These are phyloP conservation scores for Helotiales sp. DNA, from an alignment of 2,329 filamentous ascomycete species.

Conservation along the genomic window DNA sequence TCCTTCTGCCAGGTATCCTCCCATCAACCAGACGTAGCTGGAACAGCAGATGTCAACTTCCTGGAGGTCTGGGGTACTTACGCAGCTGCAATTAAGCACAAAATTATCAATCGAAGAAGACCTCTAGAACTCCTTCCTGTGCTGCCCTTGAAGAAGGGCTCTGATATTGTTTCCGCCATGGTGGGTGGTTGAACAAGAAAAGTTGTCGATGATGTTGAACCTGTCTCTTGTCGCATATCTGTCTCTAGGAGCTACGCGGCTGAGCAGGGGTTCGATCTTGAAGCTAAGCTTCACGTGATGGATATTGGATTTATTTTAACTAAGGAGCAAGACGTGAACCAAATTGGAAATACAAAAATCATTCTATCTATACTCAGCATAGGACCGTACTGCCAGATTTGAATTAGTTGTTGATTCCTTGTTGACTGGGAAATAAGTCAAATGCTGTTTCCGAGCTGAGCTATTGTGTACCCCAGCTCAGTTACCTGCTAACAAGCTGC, in stretches of 20 bases:
- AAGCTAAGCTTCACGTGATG: constrained; percentile 16
- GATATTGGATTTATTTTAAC: background rate
- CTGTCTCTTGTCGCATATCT: constrained; percentile 37
- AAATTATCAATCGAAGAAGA: constrained; percentile 86
- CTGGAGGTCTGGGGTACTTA: constrained; percentile 1
- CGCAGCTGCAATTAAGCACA: constrained; percentile 87
- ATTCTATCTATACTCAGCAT: too few species aligned
- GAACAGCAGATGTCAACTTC: constrained; percentile 73
- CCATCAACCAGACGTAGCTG: constrained; percentile 6
- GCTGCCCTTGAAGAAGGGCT: constrained; percentile 71
- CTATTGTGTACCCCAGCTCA: too few species aligned
- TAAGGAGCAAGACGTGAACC: background rate
- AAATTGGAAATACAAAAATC: too few species aligned
- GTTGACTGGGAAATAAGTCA: too few species aligned
- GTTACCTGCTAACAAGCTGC: too few species aligned
- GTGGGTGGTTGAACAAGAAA: constrained; percentile 41
- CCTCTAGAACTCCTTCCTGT: constrained; percentile 82
- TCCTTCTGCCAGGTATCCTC: background rate
- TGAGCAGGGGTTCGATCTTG: background rate
- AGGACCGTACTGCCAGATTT: too few species aligned
- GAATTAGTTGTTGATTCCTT: too few species aligned
- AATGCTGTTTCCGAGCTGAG: too few species aligned
- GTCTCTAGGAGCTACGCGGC: constrained; percentile 25
- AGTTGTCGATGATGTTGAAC: constrained; percentile 35
- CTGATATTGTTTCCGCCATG: constrained; percentile 47